phyloP scores from a whole-genome alignment of 345 rosid genomes.

The Gossypioides kirkii region DNA sequence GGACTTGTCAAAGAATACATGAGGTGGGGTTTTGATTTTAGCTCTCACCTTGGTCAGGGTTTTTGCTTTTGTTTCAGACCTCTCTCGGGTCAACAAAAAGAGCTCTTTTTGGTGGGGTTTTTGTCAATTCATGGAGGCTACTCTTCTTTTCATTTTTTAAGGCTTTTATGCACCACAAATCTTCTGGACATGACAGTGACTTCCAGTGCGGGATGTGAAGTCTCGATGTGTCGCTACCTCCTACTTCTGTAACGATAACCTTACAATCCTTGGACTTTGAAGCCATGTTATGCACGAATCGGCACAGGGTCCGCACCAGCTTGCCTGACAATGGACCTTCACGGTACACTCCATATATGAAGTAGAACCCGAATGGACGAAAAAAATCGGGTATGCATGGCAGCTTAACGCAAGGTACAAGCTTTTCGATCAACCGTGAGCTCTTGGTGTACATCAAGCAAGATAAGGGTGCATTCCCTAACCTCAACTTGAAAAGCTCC shows the following conservation, averaged over 20 bases:
- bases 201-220: constrained; percentile 67
- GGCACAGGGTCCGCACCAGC: constrained; percentile 49
- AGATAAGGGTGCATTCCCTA: constrained; percentile 54
- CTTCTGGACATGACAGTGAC: constrained; percentile 69
- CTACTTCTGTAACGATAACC: constrained; percentile 61
- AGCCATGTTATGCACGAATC: constrained; percentile 64
- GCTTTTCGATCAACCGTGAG: constrained; percentile 36
- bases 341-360: constrained; percentile 59
- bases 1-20: constrained; percentile 23
- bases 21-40: constrained; percentile 17
- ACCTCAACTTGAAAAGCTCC: constrained; percentile 56
- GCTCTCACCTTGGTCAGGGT: background rate
- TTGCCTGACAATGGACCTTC: constrained; percentile 58
- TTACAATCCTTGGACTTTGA: constrained; percentile 43
- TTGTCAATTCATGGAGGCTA: constrained; percentile 25
- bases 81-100: constrained; percentile 93
- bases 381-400: constrained; percentile 54
- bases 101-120: constrained; percentile 26
- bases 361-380: constrained; percentile 67
- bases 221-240: constrained; percentile 30
- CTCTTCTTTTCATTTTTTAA: constrained; percentile 36
- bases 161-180: constrained; percentile 78
- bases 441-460: constrained; percentile 45
- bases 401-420: constrained; percentile 46
- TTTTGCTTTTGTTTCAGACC: constrained; percentile 31